These are phyloP conservation scores for Aspergillus fumigatiaffinis DNA, from an alignment of 2,329 filamentous ascomycete genomes.

Conservation along the genomic window DNA sequence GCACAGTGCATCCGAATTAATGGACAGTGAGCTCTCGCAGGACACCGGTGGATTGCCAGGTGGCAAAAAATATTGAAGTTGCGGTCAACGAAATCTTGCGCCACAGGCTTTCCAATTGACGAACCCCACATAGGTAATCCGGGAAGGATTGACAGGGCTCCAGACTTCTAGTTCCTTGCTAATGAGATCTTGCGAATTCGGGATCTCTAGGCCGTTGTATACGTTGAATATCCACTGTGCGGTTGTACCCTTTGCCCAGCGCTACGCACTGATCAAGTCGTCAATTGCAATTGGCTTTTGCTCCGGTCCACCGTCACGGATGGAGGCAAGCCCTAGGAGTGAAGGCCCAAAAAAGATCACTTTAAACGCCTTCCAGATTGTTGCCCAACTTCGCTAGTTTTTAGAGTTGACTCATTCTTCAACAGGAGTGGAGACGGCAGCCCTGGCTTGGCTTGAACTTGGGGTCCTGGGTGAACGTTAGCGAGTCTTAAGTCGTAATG, in stretches of 20 bases:
- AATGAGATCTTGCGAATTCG: background rate
- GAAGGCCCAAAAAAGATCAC: background rate
- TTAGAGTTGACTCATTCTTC: background rate
- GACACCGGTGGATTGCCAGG: conserved; percentile 9
- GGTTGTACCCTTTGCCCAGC: background rate
- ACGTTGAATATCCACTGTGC: background rate
- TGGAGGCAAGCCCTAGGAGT: background rate
- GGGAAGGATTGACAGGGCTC: background rate
- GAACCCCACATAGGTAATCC: background rate
- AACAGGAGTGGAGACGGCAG: background rate
- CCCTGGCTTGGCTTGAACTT: background rate
- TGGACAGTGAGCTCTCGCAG: background rate
- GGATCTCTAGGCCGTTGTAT: background rate
- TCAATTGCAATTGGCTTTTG: background rate
- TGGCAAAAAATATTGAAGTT: conserved; percentile 20
- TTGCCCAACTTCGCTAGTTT: conserved; percentile 21
- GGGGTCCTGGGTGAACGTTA: background rate
- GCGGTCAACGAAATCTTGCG: conserved; percentile 23
- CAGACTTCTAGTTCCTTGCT: background rate
- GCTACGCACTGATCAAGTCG: background rate
- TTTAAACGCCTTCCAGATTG: conserved; percentile 5
- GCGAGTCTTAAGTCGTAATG: background rate
- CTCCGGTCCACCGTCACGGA: background rate
- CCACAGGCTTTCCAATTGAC: conserved; percentile 7
- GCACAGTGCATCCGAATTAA: background rate